Base-by-base conservation (phyloP, 305 asterid genomes). In the Withania somnifera region DNA sequence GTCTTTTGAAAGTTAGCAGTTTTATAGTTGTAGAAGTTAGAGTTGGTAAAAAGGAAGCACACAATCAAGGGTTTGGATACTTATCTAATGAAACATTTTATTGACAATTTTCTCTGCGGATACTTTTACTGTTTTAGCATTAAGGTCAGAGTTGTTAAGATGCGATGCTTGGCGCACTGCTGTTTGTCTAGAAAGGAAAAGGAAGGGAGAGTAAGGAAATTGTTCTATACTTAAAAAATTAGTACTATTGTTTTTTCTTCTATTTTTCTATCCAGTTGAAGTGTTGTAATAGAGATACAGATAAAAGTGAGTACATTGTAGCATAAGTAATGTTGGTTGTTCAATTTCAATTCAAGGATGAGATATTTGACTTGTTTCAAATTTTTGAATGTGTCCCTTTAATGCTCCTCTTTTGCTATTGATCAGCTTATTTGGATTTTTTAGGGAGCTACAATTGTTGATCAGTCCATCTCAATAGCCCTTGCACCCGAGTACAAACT, bases 381-480 rank as follows among this genome's bases (percentile, higher is more conserved):
- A 14, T 42, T 73, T n/a, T 2, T 28, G 5, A 50, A 4, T 24
- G 38, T 26, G 17, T 30, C 11, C 66, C 34, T 78, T 58, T 51
- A 66, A 78, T 51, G 24, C 51, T 80, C 26, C 11, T 0, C 50
- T 50, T 80, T 45, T 22, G 57, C 51, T 17, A 54, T 57, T 78
- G 42, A 53, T 78, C 68, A 69, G 71, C 66, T 60, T 4, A 36
- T 19, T 71, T 80, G 78, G 20, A 26, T 61, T 77, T 56, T 36
- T 79, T 83, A 84, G 87, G 87, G 87, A 77, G 85, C 87, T 50
- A 84, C 87, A 28, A 82, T 84, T 81, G 87, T 84, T 77, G 87
- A 84, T 82, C 87, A 84, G 79, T 77, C 85, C 19, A 84, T 84
- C 71, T 67, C 66, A 14, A 78, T 84, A 82, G 69, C 7, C 19